These are phyloP conservation scores for Coleophoma eucalyptorum DNA, from an alignment of 2,329 filamentous ascomycete genomes.

Conservation along the genomic window DNA sequence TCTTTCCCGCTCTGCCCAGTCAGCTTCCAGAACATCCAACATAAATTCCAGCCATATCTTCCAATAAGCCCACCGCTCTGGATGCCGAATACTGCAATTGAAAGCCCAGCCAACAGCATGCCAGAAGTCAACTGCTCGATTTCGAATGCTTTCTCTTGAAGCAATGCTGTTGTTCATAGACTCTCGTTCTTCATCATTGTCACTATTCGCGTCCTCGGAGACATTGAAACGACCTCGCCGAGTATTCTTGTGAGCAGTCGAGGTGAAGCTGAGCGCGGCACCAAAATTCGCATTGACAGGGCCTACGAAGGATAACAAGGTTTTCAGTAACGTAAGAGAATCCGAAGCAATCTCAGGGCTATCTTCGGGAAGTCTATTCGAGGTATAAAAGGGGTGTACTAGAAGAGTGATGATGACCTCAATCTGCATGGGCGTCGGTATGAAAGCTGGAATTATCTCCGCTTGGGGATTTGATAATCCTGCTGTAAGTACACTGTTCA, in stretches of 20 bases:
- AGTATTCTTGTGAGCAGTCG: constrained; percentile 18
- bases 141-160: constrained; percentile 65
- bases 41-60: constrained; percentile 75
- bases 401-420: constrained; percentile 76
- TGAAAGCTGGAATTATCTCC: constrained; percentile 42
- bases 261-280: constrained; percentile 68
- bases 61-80: constrained; percentile 78
- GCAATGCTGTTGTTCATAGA: constrained; percentile 57
- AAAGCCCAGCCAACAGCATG: constrained; percentile 86
- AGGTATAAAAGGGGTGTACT: constrained; percentile 79
- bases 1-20: constrained; percentile 57
- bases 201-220: constrained; percentile 33
- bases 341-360: constrained; percentile 60
- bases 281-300: constrained; percentile 66
- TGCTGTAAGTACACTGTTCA: constrained; percentile 59
- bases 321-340: constrained; percentile 67
- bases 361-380: constrained; percentile 59
- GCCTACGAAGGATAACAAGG: constrained; percentile 61
- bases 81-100: constrained; percentile 75
- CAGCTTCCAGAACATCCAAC: constrained; percentile 71
- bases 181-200: constrained; percentile 40
- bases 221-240: constrained; percentile 22
- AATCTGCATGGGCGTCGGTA: constrained; percentile 70
- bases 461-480: constrained; percentile 35
- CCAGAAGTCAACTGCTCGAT: constrained; percentile 84